Conservation (phyloP, 495 filamentous ascomycete genomes). For the Lepidopterella palustris region DNA sequence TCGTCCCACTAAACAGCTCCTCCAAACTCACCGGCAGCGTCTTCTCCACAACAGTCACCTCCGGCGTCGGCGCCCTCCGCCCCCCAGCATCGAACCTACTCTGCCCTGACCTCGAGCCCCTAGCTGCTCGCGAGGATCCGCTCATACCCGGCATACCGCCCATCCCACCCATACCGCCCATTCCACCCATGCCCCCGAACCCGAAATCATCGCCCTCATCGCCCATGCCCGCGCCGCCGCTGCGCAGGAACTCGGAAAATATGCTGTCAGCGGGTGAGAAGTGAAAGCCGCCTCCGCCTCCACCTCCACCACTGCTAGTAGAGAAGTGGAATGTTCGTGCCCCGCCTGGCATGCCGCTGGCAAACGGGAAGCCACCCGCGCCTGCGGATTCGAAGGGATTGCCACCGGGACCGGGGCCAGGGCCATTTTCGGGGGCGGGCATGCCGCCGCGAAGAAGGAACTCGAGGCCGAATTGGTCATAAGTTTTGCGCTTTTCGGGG, state of each 20-base stretch:
- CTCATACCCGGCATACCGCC: slow-evolving; percentile 11
- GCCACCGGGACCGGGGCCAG: slow-evolving; percentile 45
- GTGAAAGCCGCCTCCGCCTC: slow-evolving; percentile 53
- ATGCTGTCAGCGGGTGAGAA: slow-evolving; percentile 80
- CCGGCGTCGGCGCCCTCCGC: slow-evolving; percentile 57
- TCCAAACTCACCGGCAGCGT: slow-evolving; percentile 76
- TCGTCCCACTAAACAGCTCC: slow-evolving; percentile 74
- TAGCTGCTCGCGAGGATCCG: neutral
- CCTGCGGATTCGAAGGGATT: slow-evolving; percentile 51
- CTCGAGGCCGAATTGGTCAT: slow-evolving; percentile 92
- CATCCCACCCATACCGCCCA: slow-evolving; percentile 26
- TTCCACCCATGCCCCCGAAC: slow-evolving; percentile 35
- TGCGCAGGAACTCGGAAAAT: slow-evolving; percentile 72
- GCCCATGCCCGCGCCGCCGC: slow-evolving; percentile 43
- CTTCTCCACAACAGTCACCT: slow-evolving; percentile 84
- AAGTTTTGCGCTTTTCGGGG: slow-evolving; percentile 92
- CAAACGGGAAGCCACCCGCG: slow-evolving; percentile 49
- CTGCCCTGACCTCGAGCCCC: slow-evolving; percentile 35
- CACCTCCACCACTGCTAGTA: slow-evolving; percentile 49
- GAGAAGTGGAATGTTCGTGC: slow-evolving; percentile 70
- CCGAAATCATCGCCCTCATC: slow-evolving; percentile 45
- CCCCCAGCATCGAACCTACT: slow-evolving; percentile 42
- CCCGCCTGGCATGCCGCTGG: slow-evolving; percentile 44
- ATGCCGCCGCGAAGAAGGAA: slow-evolving; percentile 81
- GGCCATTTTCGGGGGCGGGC: slow-evolving; percentile 51